phyloP scores from a whole-genome alignment of 331 rosid species.

The Quercus tomentella region DNA sequence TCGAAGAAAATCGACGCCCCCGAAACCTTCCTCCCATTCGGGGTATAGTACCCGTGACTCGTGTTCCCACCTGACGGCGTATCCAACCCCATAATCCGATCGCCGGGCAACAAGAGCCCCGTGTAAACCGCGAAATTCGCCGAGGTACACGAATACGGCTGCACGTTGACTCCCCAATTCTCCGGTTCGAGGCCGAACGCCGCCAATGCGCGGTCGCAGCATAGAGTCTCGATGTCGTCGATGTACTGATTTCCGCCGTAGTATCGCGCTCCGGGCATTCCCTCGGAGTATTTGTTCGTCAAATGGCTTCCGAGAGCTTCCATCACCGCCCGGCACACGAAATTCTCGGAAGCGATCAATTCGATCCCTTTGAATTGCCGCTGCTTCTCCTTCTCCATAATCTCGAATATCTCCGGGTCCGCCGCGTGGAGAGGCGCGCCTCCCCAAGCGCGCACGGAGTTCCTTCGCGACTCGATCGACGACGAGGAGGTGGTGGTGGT shows the following conservation, averaged over 20 bases:
- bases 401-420: constrained; percentile 57
- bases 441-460: constrained; percentile 66
- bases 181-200: constrained; percentile 60
- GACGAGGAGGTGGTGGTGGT: not conserved
- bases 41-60: constrained; percentile 82
- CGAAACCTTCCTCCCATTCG: constrained; percentile 75
- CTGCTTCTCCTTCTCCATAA: constrained; percentile 63
- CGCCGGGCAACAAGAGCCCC: constrained; percentile 71
- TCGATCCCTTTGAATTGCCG: constrained; percentile 69
- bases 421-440: constrained; percentile 47
- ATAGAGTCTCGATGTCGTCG: constrained; percentile 69
- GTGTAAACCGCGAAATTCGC: constrained; percentile 88
- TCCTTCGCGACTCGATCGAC: constrained; percentile 43
- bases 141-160: constrained; percentile 79
- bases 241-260: constrained; percentile 71
- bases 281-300: constrained; percentile 83
- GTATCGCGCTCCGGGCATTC: constrained; percentile 79
- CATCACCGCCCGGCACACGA: constrained; percentile 70
- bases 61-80: constrained; percentile 89
- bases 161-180: constrained; percentile 83
- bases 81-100: constrained; percentile 88
- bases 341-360: constrained; percentile 84
- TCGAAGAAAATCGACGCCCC: constrained; percentile 85
- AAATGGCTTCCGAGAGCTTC: constrained; percentile 83
- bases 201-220: constrained; percentile 68